Evolutionary conservation across 768 basidiomycete genomes (phyloP), one percentile per base, ranked within the genome.

Genomic region (Tulasnella calospora): DNA sequence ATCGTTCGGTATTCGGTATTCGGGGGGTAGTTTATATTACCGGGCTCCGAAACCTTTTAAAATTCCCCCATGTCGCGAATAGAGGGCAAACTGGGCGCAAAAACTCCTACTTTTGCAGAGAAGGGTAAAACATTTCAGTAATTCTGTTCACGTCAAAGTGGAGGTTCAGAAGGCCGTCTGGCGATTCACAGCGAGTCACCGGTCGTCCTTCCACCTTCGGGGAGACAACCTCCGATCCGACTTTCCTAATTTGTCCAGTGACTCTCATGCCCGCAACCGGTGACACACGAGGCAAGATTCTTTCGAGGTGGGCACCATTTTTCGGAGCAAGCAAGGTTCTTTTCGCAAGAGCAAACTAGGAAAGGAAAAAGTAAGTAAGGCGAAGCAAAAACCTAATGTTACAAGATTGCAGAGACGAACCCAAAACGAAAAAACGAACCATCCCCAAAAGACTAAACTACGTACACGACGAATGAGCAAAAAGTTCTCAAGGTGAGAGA

Each of bases 301-400:
- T 73, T 44, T 27, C 41, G 5, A 41, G 30, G 13, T 17, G 71
- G 46, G 71, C 71, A 40, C 71, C 23, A 30, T 27, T 41, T n/a
- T 47, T 33, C 44, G 73, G 44, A 74, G 44, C 73, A 44, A 74
- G 33, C 40, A 74, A 35, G 51, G 44, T 55, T 74, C 33, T 33
- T 55, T 74, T 47, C 73, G 55, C 44, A 74, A 47, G 71, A 33
- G 33, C 51, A 33, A 74, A 47, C 73, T 41, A 27, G 12, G n/a
- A 73, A 73, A 47, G 71, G 61, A 67, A 67, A 67, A 17, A 17
- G 27, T 12, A n/a, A 67, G 61, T 27, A 67, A 33, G 21, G 13
- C 27, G 61, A 67, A 30, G n/a, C 13, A 13, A 67, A 67, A 67
- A 67, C 61, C 61, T 67, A 67, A 67, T 67, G 61, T 72, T 72